These are phyloP conservation scores for Pseudopyricularia cyperi DNA, from an alignment of 2,329 filamentous ascomycete genomes.

Conservation along the genomic window DNA sequence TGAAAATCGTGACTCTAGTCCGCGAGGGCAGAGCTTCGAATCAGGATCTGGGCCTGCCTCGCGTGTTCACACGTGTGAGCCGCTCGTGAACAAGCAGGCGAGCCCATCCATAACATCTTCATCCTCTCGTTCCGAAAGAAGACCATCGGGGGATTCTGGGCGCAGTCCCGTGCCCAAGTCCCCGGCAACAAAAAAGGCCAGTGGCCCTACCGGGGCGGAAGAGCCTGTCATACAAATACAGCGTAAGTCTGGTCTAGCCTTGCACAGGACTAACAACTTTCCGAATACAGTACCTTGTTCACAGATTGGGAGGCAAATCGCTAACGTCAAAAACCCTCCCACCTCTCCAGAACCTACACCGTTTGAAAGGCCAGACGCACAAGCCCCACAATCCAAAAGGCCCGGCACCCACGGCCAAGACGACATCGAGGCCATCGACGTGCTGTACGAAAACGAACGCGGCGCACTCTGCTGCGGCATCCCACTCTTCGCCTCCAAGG, in stretches of 20 bases:
- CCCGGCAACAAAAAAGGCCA: background rate
- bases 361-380: background rate
- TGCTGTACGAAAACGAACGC: conserved; percentile 91
- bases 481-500: conserved; percentile 76
- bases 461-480: conserved; percentile 82
- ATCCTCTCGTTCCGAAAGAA: background rate
- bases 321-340: background rate
- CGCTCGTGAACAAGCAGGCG: background rate
- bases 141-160: background rate
- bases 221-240: conserved; percentile 1
- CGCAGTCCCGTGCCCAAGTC: background rate
- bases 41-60: background rate
- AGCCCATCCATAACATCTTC: background rate
- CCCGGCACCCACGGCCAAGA: background rate
- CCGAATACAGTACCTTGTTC: background rate
- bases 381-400: background rate
- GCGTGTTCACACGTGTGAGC: background rate
- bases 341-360: conserved; percentile 1
- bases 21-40: background rate
- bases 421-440: conserved; percentile 51
- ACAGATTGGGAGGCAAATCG: background rate
- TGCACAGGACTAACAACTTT: background rate
- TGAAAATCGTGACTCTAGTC: background rate
- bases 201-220: background rate
- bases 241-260: background rate